Evolutionary conservation across 176 grass and related monocot species (phyloP), one percentile per base, ranked within the genome.

Genomic region (Sorghum bicolor): DNA sequence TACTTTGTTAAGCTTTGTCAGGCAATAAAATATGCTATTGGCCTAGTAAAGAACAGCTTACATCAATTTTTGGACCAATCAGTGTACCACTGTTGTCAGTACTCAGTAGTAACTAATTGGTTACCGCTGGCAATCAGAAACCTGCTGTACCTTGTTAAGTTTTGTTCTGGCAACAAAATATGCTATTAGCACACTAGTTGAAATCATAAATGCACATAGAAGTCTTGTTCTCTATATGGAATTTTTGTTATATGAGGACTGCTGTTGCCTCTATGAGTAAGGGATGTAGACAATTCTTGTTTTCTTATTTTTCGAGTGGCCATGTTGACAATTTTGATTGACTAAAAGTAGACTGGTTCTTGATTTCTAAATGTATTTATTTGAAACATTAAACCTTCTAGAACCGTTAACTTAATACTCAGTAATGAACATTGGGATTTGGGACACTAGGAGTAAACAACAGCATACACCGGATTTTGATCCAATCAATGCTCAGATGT

Each of bases 1-100:
- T 39, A 6, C 10, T 61, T 79, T 72, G 30, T 87, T 69, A 82
- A 16, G 43, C 37, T 78, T 30, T 55, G 45, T 73, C 12, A 62
- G 44, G 37, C 5, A 79, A 74, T 32, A 72, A n/a, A 4, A 75
- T 43, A 19, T 11, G 57, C 24, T 62, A 25, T 47, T 6, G 24
- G 37, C 9, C 24, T 53, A 2, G 17, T 22, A 32, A 67, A 67
- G 9, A 31, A 65, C 38, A 64, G 0, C 17, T 12, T 31, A 4
- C 16, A 58, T 32, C 19, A 20, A 22, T 6, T 22, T 53, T 53
- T 65, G 6, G 13, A 44, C 12, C 11, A 66, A 8, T 10, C 41
- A 80, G 11, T 45, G 24, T 45, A 17, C 45, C 5, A 2, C n/a
- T 45, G 29, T 29, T 30, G 40, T 30, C 8, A 38, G 24, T 12